Percentiles rank a stretch among this genome's conserved stretches.
These are phyloP conservation scores for Trypanosoma scelopori DNA, from an alignment of 208 protist genomes.

Conservation along the genomic window DNA sequence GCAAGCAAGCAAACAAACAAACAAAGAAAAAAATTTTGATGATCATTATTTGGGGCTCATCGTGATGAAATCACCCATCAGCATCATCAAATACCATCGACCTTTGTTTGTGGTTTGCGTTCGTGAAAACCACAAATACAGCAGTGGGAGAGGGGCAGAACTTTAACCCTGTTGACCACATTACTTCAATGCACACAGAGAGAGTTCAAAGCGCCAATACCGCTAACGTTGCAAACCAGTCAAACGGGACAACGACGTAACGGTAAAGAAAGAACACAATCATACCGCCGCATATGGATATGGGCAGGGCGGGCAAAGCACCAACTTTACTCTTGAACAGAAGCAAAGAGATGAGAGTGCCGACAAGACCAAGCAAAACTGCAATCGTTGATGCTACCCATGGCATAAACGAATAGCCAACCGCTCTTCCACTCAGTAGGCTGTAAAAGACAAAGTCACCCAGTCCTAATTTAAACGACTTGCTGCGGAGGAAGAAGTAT, in stretches of 20 bases:
- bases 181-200: too few relatives aligned
- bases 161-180: too few relatives aligned
- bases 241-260: constrained; percentile 21
- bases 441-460: constrained; percentile 92
- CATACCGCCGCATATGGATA: constrained; percentile 68
- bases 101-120: too few relatives aligned
- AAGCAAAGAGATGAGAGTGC: constrained; percentile 59
- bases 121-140: too few relatives aligned
- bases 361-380: constrained; percentile 63
- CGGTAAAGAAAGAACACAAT: constrained; percentile 45
- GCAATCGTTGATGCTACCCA: constrained; percentile 59
- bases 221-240: constrained; percentile 27
- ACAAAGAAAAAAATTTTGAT: constrained; percentile 12
- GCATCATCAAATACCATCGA: too few relatives aligned
- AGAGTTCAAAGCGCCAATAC: constrained; percentile 22
- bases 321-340: constrained; percentile 37
- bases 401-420: constrained; percentile 44
- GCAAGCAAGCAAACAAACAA: neutral
- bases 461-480: constrained; percentile 76
- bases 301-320: constrained; percentile 80
- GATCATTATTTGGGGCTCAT: too few relatives aligned
- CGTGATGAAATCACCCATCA: too few relatives aligned
- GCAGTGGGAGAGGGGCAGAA: too few relatives aligned
- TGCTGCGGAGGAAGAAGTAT: neutral
- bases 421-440: constrained; percentile 66